These are phyloP conservation scores for Annulohypoxylon nitens DNA, from an alignment of 495 filamentous ascomycete genomes.

Conservation along the genomic window DNA sequence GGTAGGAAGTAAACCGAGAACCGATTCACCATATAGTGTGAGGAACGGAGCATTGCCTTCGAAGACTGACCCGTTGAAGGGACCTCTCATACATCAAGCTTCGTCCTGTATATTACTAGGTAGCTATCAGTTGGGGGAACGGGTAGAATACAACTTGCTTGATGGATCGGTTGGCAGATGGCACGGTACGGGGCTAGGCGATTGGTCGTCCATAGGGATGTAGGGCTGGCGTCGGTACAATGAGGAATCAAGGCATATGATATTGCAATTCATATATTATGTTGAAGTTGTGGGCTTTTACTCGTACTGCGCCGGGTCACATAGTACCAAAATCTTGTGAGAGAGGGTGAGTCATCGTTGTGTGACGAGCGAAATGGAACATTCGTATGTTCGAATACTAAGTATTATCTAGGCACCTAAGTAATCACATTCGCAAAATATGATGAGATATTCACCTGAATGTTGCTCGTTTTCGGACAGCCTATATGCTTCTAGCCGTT, in stretches of 20 bases:
- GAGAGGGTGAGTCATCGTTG: too few relatives aligned
- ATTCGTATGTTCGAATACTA: too few relatives aligned
- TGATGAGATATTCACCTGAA: too few relatives aligned
- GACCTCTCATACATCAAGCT: conserved; percentile 16
- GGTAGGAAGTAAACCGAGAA: conserved; percentile 23
- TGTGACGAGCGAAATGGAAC: too few relatives aligned
- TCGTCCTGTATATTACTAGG: conserved; percentile 44
- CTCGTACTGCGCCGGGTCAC: background rate
- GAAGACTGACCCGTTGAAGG: conserved; percentile 18
- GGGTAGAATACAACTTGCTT: conserved; percentile 18
- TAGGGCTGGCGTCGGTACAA: conserved; percentile 19
- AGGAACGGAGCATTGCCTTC: conserved; percentile 7
- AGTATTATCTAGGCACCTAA: too few relatives aligned
- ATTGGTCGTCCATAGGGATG: conserved; percentile 9
- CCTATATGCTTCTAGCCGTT: too few relatives aligned
- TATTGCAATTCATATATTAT: background rate
- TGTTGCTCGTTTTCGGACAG: too few relatives aligned
- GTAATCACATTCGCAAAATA: too few relatives aligned
- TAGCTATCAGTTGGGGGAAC: conserved; percentile 8
- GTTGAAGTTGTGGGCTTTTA: background rate
- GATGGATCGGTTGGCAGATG: conserved; percentile 27
- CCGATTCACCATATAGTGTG: conserved; percentile 8
- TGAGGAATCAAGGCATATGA: conserved; percentile 11
- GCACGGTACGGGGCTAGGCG: background rate
- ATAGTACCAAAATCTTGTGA: background rate